Evolutionary conservation across 176 grass and related monocot species (phyloP).

Genomic region (Saccharum spontaneum): DNA sequence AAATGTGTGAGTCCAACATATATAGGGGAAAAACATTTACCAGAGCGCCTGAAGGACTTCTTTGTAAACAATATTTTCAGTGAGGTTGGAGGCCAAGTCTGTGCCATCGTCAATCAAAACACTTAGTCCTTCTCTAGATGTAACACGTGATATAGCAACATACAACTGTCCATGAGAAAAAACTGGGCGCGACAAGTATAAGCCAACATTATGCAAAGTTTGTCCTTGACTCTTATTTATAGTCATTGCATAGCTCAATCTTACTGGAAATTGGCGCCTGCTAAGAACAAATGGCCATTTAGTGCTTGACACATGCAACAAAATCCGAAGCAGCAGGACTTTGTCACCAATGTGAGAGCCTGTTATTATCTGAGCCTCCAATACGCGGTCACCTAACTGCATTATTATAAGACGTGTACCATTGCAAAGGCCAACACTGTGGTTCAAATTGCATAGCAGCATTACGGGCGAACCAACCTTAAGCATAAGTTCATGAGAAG

Average conservation of each 20-base stretch:
- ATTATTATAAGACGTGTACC: not conserved
- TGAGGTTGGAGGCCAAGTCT: not conserved
- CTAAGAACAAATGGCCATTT: not conserved
- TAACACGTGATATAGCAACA: not conserved
- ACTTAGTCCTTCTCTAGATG: not conserved
- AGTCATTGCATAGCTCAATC: not conserved
- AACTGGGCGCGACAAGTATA: not conserved
- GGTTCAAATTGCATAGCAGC: not conserved
- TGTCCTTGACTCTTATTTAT: not conserved
- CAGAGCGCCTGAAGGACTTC: not conserved
- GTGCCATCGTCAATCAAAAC: not conserved
- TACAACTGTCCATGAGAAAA: not conserved
- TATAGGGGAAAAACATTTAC: no score
- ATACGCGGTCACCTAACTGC: no score
- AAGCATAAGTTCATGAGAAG: not conserved
- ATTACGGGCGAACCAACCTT: not conserved
- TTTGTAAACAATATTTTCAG: not conserved
- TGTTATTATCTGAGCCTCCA: no score
- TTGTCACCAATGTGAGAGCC: no score
- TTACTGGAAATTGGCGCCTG: not conserved
- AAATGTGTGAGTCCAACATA: no score
- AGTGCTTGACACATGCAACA: not conserved
- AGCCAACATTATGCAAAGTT: no score
- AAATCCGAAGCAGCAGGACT: not conserved
- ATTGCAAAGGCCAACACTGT: not conserved